phyloP scores from a whole-genome alignment of 1,284 basidiomycete species.

The Volvariella surrecta region DNA sequence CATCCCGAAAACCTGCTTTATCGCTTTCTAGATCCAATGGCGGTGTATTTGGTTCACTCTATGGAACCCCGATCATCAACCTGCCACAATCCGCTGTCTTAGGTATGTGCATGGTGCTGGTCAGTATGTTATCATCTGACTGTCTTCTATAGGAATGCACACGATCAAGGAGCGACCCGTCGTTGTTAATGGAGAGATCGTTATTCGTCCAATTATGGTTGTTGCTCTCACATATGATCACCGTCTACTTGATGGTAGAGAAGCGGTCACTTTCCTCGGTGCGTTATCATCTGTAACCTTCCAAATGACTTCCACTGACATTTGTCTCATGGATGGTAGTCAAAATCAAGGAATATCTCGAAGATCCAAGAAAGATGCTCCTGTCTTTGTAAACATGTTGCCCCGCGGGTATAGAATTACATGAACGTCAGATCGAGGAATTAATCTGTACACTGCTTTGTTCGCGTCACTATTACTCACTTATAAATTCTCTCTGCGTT shows the following conservation, averaged over 20 bases:
- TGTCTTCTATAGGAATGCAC: conserved; percentile 70
- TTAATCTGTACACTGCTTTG: too few species aligned
- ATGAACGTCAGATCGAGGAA: too few species aligned
- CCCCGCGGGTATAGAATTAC: not conserved
- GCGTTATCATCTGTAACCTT: conserved; percentile 26
- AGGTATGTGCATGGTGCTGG: conserved; percentile 36
- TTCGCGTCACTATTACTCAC: too few species aligned
- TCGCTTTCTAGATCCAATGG: conserved; percentile 86
- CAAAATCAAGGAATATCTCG: conserved; percentile 45
- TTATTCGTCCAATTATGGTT: conserved; percentile 95
- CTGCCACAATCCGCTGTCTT: conserved; percentile 92
- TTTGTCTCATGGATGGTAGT: conserved; percentile 17
- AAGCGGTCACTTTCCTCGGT: conserved; percentile 98
- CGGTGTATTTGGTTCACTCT: conserved; percentile 96
- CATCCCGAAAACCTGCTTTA: too few species aligned
- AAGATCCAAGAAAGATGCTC: conserved; percentile 52
- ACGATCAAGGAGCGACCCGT: conserved; percentile 92
- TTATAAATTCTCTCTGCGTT: too few species aligned
- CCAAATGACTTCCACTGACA: conserved; percentile 17
- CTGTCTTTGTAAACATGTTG: conserved; percentile 23
- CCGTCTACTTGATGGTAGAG: conserved; percentile 90
- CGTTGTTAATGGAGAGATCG: conserved; percentile 90
- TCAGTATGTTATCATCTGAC: not conserved
- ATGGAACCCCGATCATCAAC: conserved; percentile 97
- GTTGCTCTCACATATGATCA: conserved; percentile 96